Percentiles rank a stretch among this genome's conserved stretches.
Conservation (phyloP, 306 rosid genomes). For the Calophaca sinica region DNA sequence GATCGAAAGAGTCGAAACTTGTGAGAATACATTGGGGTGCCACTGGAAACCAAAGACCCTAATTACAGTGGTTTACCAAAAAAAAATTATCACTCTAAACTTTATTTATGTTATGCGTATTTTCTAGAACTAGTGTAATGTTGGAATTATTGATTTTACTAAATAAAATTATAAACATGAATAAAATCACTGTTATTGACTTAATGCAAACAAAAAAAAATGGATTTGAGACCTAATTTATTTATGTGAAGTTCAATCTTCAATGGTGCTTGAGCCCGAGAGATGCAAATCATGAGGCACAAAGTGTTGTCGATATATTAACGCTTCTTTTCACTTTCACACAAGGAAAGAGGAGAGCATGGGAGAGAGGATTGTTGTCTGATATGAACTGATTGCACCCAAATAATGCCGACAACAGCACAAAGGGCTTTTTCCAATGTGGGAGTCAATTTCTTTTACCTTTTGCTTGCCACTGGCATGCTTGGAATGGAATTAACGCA, state of each 20-base stretch:
- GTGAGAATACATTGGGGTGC: no score
- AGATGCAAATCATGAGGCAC: slow-evolving; percentile 34
- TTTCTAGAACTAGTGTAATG: neutral
- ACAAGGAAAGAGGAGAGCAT: slow-evolving; percentile 23
- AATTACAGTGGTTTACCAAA: no score
- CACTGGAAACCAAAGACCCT: no score
- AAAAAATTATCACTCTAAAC: neutral
- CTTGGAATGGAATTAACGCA: slow-evolving; percentile 52
- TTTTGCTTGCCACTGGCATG: slow-evolving; percentile 51
- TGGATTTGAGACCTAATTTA: no score
- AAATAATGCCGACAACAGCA: slow-evolving; percentile 71
- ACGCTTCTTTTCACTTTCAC: slow-evolving; percentile 42
- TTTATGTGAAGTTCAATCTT: neutral
- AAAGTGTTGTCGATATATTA: slow-evolving; percentile 40
- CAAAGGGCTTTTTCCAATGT: slow-evolving; percentile 49
- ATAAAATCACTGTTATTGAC: neutral
- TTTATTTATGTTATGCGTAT: neutral
- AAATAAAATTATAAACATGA: neutral
- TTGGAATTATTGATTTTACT: neutral
- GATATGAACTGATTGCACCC: slow-evolving; percentile 59
- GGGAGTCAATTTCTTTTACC: slow-evolving; percentile 60
- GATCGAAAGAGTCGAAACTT: no score
- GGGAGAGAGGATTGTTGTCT: slow-evolving; percentile 47
- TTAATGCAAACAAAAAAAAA: neutral
- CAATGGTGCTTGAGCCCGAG: slow-evolving; percentile 7